Conservation (phyloP, 2,329 filamentous ascomycete species). For the Sporothrix pallida region DNA sequence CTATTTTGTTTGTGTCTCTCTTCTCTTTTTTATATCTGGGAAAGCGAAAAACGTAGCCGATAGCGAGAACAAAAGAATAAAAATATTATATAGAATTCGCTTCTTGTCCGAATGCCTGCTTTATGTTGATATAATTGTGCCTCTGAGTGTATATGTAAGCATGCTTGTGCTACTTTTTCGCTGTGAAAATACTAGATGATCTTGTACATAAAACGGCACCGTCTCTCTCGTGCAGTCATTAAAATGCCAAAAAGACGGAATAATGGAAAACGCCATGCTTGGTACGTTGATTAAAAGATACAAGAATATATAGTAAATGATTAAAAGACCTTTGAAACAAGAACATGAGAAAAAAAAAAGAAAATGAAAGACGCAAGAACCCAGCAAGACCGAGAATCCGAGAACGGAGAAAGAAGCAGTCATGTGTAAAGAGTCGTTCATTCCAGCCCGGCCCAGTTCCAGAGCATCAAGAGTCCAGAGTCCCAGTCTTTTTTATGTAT, state of each 20-base stretch:
- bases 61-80: constrained; percentile 14
- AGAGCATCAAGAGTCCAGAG: too few species aligned
- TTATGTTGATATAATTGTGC: background rate
- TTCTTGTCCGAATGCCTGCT: background rate
- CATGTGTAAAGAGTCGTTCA: constrained; percentile 6
- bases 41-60: constrained; percentile 12
- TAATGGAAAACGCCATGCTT: constrained; percentile 16
- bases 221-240: background rate
- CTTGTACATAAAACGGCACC: background rate
- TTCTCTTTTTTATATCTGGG: constrained; percentile 27
- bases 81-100: background rate
- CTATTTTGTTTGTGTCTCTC: background rate
- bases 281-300: constrained; percentile 15
- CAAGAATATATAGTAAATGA: background rate
- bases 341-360: background rate
- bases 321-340: constrained; percentile 22
- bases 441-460: constrained; percentile 1
- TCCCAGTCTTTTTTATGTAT: constrained; percentile 17
- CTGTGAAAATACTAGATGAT: background rate
- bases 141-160: background rate
- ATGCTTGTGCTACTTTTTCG: too few species aligned
- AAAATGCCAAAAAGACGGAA: too few species aligned
- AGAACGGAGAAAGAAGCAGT: constrained; percentile 16
- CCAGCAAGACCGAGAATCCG: constrained; percentile 1
- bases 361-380: background rate